phyloP scores from a whole-genome alignment of 2,329 filamentous ascomycete genomes.

The Phaeoacremonium minimum region DNA sequence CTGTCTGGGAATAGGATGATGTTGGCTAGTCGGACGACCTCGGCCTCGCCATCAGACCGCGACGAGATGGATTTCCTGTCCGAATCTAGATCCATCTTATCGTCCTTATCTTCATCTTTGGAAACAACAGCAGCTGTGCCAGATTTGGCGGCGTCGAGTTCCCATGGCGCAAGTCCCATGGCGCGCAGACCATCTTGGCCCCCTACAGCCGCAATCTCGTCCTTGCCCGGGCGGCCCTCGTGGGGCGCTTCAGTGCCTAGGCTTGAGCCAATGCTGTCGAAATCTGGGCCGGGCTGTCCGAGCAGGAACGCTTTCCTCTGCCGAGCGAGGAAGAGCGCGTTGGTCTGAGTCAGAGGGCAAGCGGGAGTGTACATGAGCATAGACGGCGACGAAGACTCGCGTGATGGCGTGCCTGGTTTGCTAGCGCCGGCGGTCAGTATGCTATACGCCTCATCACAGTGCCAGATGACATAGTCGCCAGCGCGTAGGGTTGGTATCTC shows the following conservation, averaged over 20 bases:
- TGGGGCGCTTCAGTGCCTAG: constrained; percentile 48
- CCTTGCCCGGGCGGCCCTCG: constrained; percentile 40
- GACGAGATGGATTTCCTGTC: constrained; percentile 17
- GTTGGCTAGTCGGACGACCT: constrained; percentile 50
- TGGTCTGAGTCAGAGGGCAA: constrained; percentile 52
- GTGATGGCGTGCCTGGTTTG: constrained; percentile 24
- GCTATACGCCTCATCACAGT: constrained; percentile 53
- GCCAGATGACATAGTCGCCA: constrained; percentile 56
- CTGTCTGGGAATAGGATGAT: constrained; percentile 52
- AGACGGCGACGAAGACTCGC: constrained; percentile 23
- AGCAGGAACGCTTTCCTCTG: constrained; percentile 53
- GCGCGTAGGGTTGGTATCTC: constrained; percentile 50
- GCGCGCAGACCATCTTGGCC: constrained; percentile 46
- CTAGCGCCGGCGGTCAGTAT: constrained; percentile 36
- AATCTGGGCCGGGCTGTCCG: constrained; percentile 50
- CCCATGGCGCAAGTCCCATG: constrained; percentile 55
- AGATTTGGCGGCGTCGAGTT: constrained; percentile 28
- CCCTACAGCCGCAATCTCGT: constrained; percentile 45
- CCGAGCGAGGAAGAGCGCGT: constrained; percentile 51
- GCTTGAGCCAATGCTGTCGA: constrained; percentile 47
- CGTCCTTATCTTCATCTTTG: constrained; percentile 11
- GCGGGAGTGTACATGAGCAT: constrained; percentile 53
- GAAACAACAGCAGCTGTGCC: constrained; percentile 16
- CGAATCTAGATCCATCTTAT: constrained; percentile 20
- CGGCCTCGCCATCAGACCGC: constrained; percentile 36